Conservation (phyloP, 257 asterid genomes). For the Coffea eugenioides region DNA sequence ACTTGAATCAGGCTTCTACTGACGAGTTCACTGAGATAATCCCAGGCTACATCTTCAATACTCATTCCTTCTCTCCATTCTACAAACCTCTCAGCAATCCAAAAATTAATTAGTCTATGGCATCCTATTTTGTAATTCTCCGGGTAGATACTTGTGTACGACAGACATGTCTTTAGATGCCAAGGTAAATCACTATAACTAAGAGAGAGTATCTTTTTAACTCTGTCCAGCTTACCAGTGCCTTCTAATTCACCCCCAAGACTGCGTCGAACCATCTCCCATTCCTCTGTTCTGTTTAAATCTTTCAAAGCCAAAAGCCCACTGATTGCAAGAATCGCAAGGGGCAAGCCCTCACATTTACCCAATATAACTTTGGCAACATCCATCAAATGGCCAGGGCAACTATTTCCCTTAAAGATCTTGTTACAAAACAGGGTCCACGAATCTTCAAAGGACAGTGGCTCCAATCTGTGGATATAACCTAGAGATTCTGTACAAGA, state of each 20-base stretch:
- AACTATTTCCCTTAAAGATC: not conserved
- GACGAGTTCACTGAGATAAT: not conserved
- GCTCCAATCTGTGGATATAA: not conserved
- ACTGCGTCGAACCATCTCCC: conserved; percentile 11
- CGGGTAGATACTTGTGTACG: conserved; percentile 14
- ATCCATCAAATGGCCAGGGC: not conserved
- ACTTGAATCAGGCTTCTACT: not conserved
- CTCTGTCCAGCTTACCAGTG: conserved; percentile 10
- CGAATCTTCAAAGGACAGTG: not conserved
- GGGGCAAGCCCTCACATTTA: conserved; percentile 16
- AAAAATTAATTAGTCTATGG: not conserved
- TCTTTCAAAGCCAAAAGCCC: conserved; percentile 21
- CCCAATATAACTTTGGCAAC: not conserved
- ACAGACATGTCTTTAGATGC: conserved; percentile 19
- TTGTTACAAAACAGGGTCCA: conserved; percentile 5
- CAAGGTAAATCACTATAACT: conserved; percentile 21
- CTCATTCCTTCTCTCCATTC: not conserved
- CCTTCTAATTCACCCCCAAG: conserved; percentile 15
- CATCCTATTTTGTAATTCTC: not conserved
- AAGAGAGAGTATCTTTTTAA: conserved; percentile 15
- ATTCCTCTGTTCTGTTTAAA: conserved; percentile 9
- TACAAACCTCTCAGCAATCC: conserved; percentile 3
- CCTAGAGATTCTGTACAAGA: not conserved
- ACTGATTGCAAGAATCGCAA: conserved; percentile 21
- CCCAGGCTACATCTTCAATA: not conserved